Conservation (phyloP, 202 grass and related monocot genomes). For the Cymbopogon flexuosus region DNA sequence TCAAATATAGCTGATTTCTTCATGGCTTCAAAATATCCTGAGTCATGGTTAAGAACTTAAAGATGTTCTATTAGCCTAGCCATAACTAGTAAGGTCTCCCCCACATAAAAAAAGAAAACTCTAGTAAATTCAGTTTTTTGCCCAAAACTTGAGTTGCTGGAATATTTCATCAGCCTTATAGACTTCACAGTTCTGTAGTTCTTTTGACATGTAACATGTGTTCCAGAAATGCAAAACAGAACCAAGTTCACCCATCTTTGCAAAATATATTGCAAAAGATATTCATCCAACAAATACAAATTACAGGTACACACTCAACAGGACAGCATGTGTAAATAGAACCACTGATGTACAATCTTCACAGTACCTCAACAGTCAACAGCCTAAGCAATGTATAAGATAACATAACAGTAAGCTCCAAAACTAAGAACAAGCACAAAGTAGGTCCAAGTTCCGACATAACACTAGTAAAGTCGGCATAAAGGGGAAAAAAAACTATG, state of each 20-base stretch:
- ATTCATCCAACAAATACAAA: not conserved
- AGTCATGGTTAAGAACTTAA: not conserved
- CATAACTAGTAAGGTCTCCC: conserved; percentile 2
- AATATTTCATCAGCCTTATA: not conserved
- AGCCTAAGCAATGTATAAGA: not conserved
- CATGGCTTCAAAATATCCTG: conserved; percentile 5
- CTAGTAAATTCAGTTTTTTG: not conserved
- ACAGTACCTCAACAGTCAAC: not conserved
- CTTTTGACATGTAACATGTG: not conserved
- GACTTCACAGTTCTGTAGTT: not conserved
- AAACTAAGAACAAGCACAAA: not conserved
- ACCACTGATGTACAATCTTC: not conserved
- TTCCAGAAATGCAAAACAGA: conserved; percentile 19
- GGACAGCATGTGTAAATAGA: not conserved
- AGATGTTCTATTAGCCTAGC: not conserved
- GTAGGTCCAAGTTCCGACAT: not conserved
- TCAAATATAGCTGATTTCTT: conserved; percentile 10
- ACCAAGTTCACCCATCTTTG: not conserved
- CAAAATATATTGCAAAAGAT: not conserved
- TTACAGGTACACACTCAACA: not conserved
- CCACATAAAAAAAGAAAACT: not conserved
- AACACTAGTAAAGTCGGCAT: not conserved
- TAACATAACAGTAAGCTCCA: not conserved
- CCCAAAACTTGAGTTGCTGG: not conserved
- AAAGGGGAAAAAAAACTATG: not conserved